Base-by-base conservation (phyloP, 1,139 yeast genomes). In the Hansenula anomala region DNA sequence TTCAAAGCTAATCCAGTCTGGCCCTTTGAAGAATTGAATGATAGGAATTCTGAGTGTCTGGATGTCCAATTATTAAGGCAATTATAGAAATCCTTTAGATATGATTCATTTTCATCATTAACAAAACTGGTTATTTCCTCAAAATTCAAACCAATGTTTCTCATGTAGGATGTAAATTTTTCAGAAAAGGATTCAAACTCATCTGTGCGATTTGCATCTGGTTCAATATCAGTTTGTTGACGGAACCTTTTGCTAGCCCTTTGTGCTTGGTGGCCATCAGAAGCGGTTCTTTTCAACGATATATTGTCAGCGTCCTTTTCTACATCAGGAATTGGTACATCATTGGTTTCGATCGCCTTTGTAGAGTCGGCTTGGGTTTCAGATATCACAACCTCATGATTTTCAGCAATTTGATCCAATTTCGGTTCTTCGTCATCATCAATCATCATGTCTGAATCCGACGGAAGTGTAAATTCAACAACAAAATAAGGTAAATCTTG, bases 171-270 rank as follows among this genome's bases (percentile, higher is more conserved):
- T 4, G 9, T 10, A 11, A 32, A 9, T 9, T n/a, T 14, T 2
- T 6, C 6, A 14, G 17, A 24, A 9, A 32, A 32, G 2, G 6
- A n/a, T 9, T 32, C 15, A 9, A 32, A 32, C 15, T 32, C 28
- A 42, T 33, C 32, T 39, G 48, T 56, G 15, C 52, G 33, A 5
- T 20, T 32, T 2, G 23, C 54, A 13, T 51, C 55, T 3, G 43
- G 38, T 15, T 51, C 50, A 12, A 48, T 3, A 10, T 32, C 57
- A n/a, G 59, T 60, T 28, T 58, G 60, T 10, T 59, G 64, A 47
- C 61, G 51, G 18, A 60, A 55, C 32, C 76, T 48, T 50, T 68
- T 64, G 42, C 69, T 63, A 6, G 63, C 51, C 43, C 71, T 49
- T 36, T 58, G 67, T 8, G 57, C 9, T 20, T 20, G 54, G 18